Base-by-base conservation (phyloP, 257 asterid genomes). In the Misopates orontium region DNA sequence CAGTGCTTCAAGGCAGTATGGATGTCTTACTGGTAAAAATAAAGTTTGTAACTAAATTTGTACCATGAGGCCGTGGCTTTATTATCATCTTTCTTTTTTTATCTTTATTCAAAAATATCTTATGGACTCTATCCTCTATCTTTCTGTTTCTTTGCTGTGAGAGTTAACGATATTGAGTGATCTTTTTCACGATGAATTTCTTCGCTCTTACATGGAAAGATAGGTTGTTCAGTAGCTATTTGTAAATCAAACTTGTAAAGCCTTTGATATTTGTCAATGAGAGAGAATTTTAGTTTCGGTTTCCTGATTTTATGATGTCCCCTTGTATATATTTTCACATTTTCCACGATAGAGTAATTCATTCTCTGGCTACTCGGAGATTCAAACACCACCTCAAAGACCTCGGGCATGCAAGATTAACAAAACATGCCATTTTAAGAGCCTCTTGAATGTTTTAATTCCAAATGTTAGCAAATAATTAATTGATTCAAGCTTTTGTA, bases 1-100 rank as follows among this genome's bases (percentile, higher is more conserved):
- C 95, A 13, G 81, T 94, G 64, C 66, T 80, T 62, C 93, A 88
- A 69, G 99, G 99, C 79, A 85, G 96, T 64, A 70, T 79, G 84
- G 82, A 82, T 77, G 79, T 75, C 71, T 84, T 94, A 80, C 76
- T 60, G 96, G 99, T 94, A 86, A 75, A 67, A 49, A 72, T 60
- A 25, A 71, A 31, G 32, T 61, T 42, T 42, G 15, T 13, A 16
- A 64, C n/a, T 23, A 13, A 21, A 12, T 32, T 24, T 23, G 10
- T 44, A 42, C 23, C 40, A 11, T 58, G 48, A 6, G 32, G 9
- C 12, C 22, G 5, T 10, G 14, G 45, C 28, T 53, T 21, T 25
- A 15, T 65, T 36, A 24, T 12, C 16, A 9, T 39, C 62, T 23
- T 67, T 58, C 40, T 23, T 19, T n/a, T n/a, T 45, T 66, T 66